phyloP scores from a whole-genome alignment of 1,284 basidiomycete genomes.

The Rhodotorula mucilaginosa region DNA sequence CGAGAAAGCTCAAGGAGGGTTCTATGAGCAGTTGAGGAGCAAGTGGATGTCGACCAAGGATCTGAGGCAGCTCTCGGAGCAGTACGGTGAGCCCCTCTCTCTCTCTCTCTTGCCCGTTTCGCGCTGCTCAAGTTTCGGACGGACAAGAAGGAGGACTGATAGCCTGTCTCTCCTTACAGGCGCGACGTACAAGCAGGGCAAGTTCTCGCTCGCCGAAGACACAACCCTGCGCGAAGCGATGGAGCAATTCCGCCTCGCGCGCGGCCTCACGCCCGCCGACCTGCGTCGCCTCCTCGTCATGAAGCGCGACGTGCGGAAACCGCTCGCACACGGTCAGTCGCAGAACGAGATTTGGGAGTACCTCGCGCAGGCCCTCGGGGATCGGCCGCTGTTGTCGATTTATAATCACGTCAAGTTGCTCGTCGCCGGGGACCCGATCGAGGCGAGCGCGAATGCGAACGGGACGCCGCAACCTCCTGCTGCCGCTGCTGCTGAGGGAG shows the following conservation, averaged over 20 bases:
- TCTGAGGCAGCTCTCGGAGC: constrained; percentile 12
- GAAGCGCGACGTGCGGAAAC: constrained; percentile 54
- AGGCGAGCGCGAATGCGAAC: background rate
- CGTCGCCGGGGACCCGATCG: constrained; percentile 57
- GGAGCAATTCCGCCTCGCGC: constrained; percentile 59
- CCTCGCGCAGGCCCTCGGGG: constrained; percentile 65
- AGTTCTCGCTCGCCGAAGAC: constrained; percentile 73
- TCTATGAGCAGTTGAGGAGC: constrained; percentile 18
- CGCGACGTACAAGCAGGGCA: constrained; percentile 67
- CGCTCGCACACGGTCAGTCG: background rate
- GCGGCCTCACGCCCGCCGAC: constrained; percentile 57
- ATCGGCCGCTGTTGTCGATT: constrained; percentile 72
- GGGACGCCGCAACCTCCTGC: constrained; percentile 48
- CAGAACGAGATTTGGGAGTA: constrained; percentile 66
- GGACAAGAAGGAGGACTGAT: background rate
- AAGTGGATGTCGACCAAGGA: constrained; percentile 24
- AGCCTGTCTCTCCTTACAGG: background rate
- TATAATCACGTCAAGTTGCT: constrained; percentile 72
- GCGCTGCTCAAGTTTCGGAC: background rate
- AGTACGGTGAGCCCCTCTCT: constrained; percentile 14
- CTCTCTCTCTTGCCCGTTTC: background rate
- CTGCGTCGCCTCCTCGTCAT: constrained; percentile 64
- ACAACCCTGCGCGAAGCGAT: constrained; percentile 63
- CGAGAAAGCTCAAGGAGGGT: background rate
- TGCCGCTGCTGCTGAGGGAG: constrained; percentile 57